Evolutionary conservation across 1,284 basidiomycete genomes (phyloP).

Genomic region (Cutaneotrichosporon sp.): DNA sequence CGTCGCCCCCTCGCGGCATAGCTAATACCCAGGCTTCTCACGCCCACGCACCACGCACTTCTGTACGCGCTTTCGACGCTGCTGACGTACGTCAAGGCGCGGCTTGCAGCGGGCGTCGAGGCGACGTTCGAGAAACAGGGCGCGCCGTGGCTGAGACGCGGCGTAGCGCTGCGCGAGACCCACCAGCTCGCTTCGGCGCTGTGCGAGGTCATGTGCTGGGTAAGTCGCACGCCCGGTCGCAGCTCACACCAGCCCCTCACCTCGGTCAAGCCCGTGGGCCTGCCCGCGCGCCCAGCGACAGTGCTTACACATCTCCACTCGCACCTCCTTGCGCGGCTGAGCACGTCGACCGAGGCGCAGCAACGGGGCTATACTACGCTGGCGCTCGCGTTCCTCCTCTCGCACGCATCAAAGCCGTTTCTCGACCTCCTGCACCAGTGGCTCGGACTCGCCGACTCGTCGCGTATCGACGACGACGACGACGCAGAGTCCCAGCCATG

Average conservation of each 20-base stretch:
- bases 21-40: conserved; percentile 27
- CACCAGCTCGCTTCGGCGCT: conserved; percentile 20
- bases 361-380: conserved; percentile 15
- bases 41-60: conserved; percentile 43
- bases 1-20: background rate
- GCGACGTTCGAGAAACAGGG: conserved; percentile 1
- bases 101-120: conserved; percentile 22
- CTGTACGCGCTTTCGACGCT: conserved; percentile 36
- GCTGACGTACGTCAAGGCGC: conserved; percentile 33
- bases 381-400: conserved; percentile 35
- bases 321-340: conserved; percentile 27
- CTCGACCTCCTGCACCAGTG: conserved; percentile 36
- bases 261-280: conserved; percentile 15
- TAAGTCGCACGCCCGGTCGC: conserved; percentile 9
- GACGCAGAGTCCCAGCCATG: conserved; percentile 35
- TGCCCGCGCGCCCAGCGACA: conserved; percentile 31
- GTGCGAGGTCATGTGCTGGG: conserved; percentile 36
- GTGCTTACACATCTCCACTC: conserved; percentile 36
- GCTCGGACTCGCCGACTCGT: conserved; percentile 31
- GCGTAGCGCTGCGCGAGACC: conserved; percentile 21
- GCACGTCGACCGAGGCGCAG: conserved; percentile 18
- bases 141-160: conserved; percentile 27
- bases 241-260: conserved; percentile 21
- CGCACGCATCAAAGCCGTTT: conserved; percentile 27
- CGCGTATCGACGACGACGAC: conserved; percentile 21